Base-by-base conservation (phyloP, 441 rosid species). In the Pelargonium myrrhifolium region DNA sequence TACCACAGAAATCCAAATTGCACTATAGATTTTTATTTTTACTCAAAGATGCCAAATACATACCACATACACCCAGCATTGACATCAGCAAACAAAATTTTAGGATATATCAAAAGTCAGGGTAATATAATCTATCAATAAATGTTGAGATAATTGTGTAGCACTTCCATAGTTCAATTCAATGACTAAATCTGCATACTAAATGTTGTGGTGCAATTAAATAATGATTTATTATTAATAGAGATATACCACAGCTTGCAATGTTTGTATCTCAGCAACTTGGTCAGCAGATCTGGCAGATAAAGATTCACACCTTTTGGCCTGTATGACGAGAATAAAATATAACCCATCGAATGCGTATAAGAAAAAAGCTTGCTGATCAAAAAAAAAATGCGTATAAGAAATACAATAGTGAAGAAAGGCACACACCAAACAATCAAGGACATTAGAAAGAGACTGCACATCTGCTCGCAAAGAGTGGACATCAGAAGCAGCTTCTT, bases 391-490 rank as follows among this genome's bases (percentile, higher is more conserved):
- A n/a, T n/a, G n/a, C n/a, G n/a, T n/a, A n/a, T n/a, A n/a, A n/a
- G n/a, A n/a, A n/a, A 45, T 63, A 59, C 37, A 59, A 22, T 56
- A 20, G 22, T 56, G 22, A 31, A 58, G 43, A 21, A 62, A 24
- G 66, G 60, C 24, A 72, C 91, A 68, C 76, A 95, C 99, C 99
- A 85, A 89, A 75, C 88, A 75, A 76, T 82, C 82, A 73, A 90
- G 83, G 78, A 83, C 76, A 59, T 72, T 75, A 59, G 93, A 84
- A 79, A 92, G 90, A 68, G 88, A 89, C 81, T 79, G 93, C 76
- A 84, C 84, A 70, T 92, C 93, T 72, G 98, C 96, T 28, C 87
- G 87, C 76, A 92, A 77, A 66, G 89, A 81, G 81, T 90, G 93
- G 75, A 92, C 83, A 75, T 88, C 87, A 70, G 84, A 75, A 68